A percentile compares a stretch with the other conserved stretches of the same genome.
These are phyloP conservation scores for Vigna reflexopilosa DNA, from an alignment of 306 rosid species.

Conservation along the genomic window DNA sequence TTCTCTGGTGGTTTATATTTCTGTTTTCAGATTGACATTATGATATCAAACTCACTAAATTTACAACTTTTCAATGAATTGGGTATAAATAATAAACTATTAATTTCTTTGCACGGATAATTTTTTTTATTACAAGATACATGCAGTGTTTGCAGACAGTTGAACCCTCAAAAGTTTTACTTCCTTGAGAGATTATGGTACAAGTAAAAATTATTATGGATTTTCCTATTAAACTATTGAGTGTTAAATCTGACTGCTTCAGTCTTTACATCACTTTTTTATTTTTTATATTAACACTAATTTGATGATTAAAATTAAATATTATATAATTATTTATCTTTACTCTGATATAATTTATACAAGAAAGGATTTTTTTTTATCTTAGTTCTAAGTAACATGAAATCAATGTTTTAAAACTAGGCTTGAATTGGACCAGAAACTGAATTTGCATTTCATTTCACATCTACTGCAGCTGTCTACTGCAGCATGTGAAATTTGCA, in stretches of 20 bases:
- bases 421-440: no score
- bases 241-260: background rate
- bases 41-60: background rate
- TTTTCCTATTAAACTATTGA: background rate
- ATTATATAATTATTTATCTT: no score
- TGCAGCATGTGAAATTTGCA: no score
- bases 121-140: no score
- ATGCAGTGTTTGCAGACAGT: background rate
- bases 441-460: no score
- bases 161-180: background rate
- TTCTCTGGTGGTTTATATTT: background rate
- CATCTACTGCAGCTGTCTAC: no score
- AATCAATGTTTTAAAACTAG: no score
- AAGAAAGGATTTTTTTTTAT: no score
- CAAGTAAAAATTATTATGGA: background rate
- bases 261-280: background rate
- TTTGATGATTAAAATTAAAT: background rate
- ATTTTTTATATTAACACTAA: background rate
- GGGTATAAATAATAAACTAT: no score
- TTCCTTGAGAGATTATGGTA: background rate
- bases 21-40: background rate
- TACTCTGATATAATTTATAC: no score
- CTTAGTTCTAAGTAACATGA: no score
- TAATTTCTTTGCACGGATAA: no score
- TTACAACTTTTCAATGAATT: background rate